Conservation (phyloP, 129 eudicot genomes). For the Apium graveolens region DNA sequence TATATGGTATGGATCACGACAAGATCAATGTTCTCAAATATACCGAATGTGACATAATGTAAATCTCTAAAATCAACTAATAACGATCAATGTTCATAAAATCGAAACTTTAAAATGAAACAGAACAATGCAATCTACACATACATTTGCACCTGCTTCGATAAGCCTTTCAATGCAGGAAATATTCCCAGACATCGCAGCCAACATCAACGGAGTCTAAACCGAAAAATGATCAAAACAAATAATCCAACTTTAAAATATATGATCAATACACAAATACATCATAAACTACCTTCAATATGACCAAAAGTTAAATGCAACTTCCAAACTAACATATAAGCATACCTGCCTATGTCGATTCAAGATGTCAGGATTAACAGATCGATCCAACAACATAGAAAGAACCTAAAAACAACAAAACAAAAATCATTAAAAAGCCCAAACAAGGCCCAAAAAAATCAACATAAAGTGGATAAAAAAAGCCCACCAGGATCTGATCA, state of each 20-base stretch:
- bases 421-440: not conserved
- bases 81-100: not conserved
- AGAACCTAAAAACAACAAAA: conserved; percentile 26
- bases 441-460: not conserved
- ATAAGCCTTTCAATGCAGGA: conserved; percentile 63
- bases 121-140: not conserved
- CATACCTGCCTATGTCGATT: conserved; percentile 11
- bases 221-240: conserved; percentile 14
- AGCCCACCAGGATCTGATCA: conserved; percentile 70
- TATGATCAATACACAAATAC: not conserved
- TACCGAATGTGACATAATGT: not conserved
- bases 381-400: conserved; percentile 45
- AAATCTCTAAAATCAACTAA: not conserved
- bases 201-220: conserved; percentile 83
- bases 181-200: conserved; percentile 75
- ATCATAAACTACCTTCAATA: not conserved
- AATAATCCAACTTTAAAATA: not conserved
- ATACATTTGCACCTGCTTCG: conserved; percentile 13
- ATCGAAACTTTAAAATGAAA: not conserved
- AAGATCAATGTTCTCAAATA: not conserved
- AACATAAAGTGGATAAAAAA: not conserved
- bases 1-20: not conserved
- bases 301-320: not conserved
- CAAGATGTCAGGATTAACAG: conserved; percentile 11
- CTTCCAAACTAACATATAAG: not conserved